Base-by-base conservation (phyloP, 306 rosid species). In the Boehmeria nivea region DNA sequence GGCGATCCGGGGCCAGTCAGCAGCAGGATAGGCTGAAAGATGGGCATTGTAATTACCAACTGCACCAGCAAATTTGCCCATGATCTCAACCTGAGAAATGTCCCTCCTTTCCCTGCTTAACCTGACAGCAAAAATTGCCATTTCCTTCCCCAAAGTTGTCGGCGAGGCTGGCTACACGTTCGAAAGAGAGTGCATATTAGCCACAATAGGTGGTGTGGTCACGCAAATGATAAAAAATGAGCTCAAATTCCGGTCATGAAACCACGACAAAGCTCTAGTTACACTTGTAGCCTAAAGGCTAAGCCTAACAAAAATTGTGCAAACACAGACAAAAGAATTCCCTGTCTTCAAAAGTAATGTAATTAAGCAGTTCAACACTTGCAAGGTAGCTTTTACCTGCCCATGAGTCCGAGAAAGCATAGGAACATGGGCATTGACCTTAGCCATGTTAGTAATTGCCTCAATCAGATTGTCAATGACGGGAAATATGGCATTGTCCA, bases 21-120 rank as follows among this genome's bases (percentile, higher is more conserved):
- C 68, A 74, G 73, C 63, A 26, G 97, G 95, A 61, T 89, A 89
- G 39, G 97, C 89, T n/a, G 71, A 84, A 63, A 85, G 51, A 69
- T 87, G 98, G 25, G 98, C 98, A 71, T 91, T 87, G 71, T 91
- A 91, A 65, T 87, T 91, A 63, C 96, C 96, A 68, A 91, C 98
- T 0, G 98, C 98, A 70, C 98, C 94, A 3, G 96, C 98, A 71
- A 87, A 78, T 72, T 91, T 91, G 53, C 98, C 94, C 82, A 84
- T 72, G 26, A 91, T 72, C 64, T 81, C 78, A 70, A 84, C 78
- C 68, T 71, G 70, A 54, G 89, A 76, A 27, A 84, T 51, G 43
- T 80, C 81, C 67, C 66, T 71, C 70, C 85, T 84, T 73, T 87
- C 88, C 69, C 74, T 70, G 67, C 94, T 71, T 67, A 91, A 68